These are phyloP conservation scores for Cylindrotheca fusiformis DNA, from an alignment of 108 stramenopile species.

Conservation along the genomic window DNA sequence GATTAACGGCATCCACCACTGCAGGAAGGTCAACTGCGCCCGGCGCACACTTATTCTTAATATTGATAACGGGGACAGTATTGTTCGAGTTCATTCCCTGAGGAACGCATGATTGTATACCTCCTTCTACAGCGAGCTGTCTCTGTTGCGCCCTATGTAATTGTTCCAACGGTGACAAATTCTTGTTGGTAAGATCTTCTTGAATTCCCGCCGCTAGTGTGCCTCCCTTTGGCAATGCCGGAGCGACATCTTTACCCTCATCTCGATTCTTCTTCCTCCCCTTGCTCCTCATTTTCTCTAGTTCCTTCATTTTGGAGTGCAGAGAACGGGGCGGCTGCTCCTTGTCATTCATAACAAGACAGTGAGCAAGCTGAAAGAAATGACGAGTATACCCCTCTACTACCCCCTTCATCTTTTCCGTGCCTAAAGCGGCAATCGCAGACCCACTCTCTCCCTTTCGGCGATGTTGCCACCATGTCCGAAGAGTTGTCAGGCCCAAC, in stretches of 20 bases:
- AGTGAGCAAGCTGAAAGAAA: slow-evolving; percentile 82
- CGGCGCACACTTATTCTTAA: slow-evolving; percentile 72
- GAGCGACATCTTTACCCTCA: slow-evolving; percentile 21
- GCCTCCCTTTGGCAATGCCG: background rate
- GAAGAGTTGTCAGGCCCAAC: slow-evolving; percentile 79
- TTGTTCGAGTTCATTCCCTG: background rate
- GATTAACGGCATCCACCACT: slow-evolving; percentile 67
- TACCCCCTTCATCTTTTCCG: slow-evolving; percentile 89
- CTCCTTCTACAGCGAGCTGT: slow-evolving; percentile 55
- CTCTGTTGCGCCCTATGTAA: slow-evolving; percentile 69
- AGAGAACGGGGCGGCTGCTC: slow-evolving; percentile 84
- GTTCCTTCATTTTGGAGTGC: slow-evolving; percentile 72
- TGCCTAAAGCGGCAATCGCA: slow-evolving; percentile 81
- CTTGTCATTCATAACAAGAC: slow-evolving; percentile 79
- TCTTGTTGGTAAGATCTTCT: slow-evolving; percentile 23
- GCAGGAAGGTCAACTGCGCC: slow-evolving; percentile 68
- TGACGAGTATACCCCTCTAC: slow-evolving; percentile 92
- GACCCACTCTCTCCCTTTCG: slow-evolving; percentile 87
- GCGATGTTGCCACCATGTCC: slow-evolving; percentile 93
- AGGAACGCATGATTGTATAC: slow-evolving; percentile 24
- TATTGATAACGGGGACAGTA: slow-evolving; percentile 46
- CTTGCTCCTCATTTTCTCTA: slow-evolving; percentile 73
- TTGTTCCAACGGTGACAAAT: slow-evolving; percentile 57
- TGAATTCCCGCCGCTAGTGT: slow-evolving; percentile 13
- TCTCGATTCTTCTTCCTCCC: slow-evolving; percentile 63